Conservation (phyloP, 352 stramenopile species). For the Pythium aquatile region DNA sequence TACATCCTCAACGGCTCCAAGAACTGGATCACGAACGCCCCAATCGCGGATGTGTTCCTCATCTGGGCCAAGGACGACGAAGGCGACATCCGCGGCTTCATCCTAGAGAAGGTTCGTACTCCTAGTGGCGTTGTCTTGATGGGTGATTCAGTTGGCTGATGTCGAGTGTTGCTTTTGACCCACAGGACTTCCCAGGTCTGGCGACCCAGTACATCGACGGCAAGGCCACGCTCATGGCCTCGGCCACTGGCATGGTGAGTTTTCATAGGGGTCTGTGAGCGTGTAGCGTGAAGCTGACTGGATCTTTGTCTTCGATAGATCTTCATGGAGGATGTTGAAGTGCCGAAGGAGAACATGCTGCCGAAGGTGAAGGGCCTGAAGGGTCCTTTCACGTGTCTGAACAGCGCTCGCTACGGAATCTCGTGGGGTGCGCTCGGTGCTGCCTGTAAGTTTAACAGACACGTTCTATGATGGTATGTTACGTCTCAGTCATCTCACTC, state of each 20-base stretch:
- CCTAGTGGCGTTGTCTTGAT: not conserved
- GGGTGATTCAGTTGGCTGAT: not conserved
- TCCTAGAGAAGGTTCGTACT: slow-evolving; percentile 87
- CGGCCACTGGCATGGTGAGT: slow-evolving; percentile 90
- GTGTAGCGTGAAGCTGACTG: too few species aligned
- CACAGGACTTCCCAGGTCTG: slow-evolving; percentile 89
- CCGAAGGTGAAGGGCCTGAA: slow-evolving; percentile 87
- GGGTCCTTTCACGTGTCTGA: slow-evolving; percentile 97
- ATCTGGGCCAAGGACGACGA: slow-evolving; percentile 97
- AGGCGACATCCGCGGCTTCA: slow-evolving; percentile 93
- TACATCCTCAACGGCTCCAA: slow-evolving; percentile 96
- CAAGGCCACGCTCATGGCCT: slow-evolving; percentile 95
- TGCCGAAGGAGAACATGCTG: slow-evolving; percentile 94
- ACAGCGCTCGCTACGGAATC: slow-evolving; percentile 97
- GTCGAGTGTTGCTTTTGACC: not conserved
- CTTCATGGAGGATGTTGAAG: slow-evolving; percentile 96
- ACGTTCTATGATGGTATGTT: too few species aligned
- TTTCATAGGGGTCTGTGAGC: not conserved
- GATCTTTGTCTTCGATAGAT: slow-evolving; percentile 54
- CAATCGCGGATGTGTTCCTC: slow-evolving; percentile 97
- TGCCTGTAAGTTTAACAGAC: slow-evolving; percentile 57
- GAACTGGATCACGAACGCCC: slow-evolving; percentile 97
- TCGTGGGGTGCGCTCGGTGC: slow-evolving; percentile 96
- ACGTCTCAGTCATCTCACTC: not conserved
- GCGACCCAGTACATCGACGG: slow-evolving; percentile 95